Evolutionary conservation across 768 basidiomycete genomes (phyloP), one percentile per base, ranked within the genome.

Genomic region (Sutorius australiensis): DNA sequence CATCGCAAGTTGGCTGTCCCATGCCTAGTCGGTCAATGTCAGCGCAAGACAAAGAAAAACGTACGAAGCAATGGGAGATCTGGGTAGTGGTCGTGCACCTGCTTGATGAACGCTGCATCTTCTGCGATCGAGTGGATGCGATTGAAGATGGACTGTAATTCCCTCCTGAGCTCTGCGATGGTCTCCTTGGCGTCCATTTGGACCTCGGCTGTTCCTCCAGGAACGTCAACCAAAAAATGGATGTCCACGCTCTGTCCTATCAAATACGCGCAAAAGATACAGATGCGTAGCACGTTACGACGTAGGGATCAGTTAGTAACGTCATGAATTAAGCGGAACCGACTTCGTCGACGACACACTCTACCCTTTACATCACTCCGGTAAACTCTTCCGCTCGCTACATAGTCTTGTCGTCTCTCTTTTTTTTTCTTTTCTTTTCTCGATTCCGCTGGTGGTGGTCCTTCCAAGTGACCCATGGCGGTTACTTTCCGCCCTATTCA

Each of bases 1-100:
- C 94, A 97, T 21, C 95, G 82, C 63, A 94, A 79, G 67, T 98
- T 98, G 3, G 95, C 92, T 89, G 63, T 33, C 33, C 21, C 5
- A 10, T 12, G 21, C n/a, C 14, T 10, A 6, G n/a, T 52, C 27
- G 50, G 46, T 31, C 9, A 11, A n/a, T 14, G 41, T 34, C n/a
- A 31, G 17, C n/a, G 7, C 32, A 10, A 17, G n/a, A 9, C 12
- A 0, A 1, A 12, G 38, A 38, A 7, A 28, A 51, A 80, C 73
- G 27, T 50, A 80, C 87, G 83, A 12, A 89, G 61, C 9, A 89
- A 53, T 0, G 86, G 82, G 14, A 86, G 65, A 21, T 75, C 63
- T 1, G 68, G 67, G 64, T 80, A 87, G 6, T 72, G 67, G 1
- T 70, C 60, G 19, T 75, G 72, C 0, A 92, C 81, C 17, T 67